phyloP scores from a whole-genome alignment of 768 basidiomycete genomes.

The Peribolospora kevripleyi region DNA sequence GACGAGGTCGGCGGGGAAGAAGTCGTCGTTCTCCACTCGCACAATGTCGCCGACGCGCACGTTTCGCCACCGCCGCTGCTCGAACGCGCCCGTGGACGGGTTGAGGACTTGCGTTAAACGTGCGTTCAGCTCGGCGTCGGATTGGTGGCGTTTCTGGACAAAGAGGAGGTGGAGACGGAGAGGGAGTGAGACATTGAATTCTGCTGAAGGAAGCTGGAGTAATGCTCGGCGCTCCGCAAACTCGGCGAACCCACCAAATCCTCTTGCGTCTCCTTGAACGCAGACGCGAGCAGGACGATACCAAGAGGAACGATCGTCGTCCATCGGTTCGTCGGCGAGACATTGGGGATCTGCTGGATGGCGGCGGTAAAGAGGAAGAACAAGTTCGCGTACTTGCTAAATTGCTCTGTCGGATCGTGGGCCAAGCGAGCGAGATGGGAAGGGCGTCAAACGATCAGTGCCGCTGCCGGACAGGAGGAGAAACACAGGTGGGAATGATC shows the following conservation, averaged over 20 bases:
- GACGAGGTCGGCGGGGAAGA: slow-evolving; percentile 84
- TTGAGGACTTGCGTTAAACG: slow-evolving; percentile 52
- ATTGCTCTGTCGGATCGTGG: slow-evolving; percentile 10
- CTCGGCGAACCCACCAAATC: slow-evolving; percentile 41
- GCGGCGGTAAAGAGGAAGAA: slow-evolving; percentile 96
- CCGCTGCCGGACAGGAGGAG: not conserved
- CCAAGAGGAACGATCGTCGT: slow-evolving; percentile 83
- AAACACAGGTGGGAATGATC: no score
- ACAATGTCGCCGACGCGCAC: slow-evolving; percentile 78
- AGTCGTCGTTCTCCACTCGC: slow-evolving; percentile 69
- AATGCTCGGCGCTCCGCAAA: no score
- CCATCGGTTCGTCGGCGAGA: slow-evolving; percentile 83
- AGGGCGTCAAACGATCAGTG: not conserved
- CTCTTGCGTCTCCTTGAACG: slow-evolving; percentile 86
- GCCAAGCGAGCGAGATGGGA: not conserved
- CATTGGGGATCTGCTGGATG: slow-evolving; percentile 93
- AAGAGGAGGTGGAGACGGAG: not conserved
- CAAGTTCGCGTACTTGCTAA: slow-evolving; percentile 63
- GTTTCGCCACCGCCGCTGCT: slow-evolving; percentile 60
- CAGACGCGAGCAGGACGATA: slow-evolving; percentile 71
- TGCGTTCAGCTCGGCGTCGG: slow-evolving; percentile 73
- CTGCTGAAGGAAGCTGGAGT: not conserved
- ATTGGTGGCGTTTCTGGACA: slow-evolving; percentile 66
- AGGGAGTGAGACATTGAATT: not conserved
- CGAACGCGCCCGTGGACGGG: slow-evolving; percentile 30